phyloP scores from a whole-genome alignment of 176 grass and related monocot species.

The Thalia dealbata region DNA sequence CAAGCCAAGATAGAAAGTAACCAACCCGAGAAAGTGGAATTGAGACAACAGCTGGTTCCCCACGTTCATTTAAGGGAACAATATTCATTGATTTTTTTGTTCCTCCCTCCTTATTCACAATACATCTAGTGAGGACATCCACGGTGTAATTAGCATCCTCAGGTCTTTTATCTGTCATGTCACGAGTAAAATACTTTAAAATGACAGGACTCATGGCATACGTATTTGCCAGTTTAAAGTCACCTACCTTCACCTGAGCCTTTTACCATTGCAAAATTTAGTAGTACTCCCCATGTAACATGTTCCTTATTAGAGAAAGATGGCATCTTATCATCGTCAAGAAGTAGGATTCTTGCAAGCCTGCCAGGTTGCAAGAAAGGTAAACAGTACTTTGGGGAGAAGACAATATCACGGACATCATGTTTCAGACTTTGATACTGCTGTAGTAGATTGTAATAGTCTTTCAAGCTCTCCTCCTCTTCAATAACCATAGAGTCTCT shows the following conservation, averaged over 20 bases:
- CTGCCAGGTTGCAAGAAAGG: conserved; percentile 91
- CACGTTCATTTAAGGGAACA: conserved; percentile 48
- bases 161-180: conserved; percentile 47
- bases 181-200: conserved; percentile 5
- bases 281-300: conserved; percentile 59
- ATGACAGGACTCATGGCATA: neutral
- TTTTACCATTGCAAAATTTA: conserved; percentile 89
- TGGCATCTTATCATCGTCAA: conserved; percentile 33
- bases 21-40: conserved; percentile 73
- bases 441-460: conserved; percentile 81
- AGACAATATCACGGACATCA: conserved; percentile 58
- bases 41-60: conserved; percentile 80
- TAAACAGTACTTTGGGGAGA: conserved; percentile 78
- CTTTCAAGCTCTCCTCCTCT: conserved; percentile 77
- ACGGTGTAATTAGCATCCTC: conserved; percentile 80
- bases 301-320: conserved; percentile 43
- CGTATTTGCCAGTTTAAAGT: neutral
- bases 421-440: conserved; percentile 70
- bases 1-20: neutral
- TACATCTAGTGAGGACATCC: conserved; percentile 77
- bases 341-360: conserved; percentile 44
- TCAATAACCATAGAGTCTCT: conserved; percentile 90
- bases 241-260: conserved; percentile 48
- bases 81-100: conserved; percentile 57
- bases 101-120: conserved; percentile 55